phyloP scores from a whole-genome alignment of 805 yeast species.

The Zygosaccharomyces gambellarensis region DNA sequence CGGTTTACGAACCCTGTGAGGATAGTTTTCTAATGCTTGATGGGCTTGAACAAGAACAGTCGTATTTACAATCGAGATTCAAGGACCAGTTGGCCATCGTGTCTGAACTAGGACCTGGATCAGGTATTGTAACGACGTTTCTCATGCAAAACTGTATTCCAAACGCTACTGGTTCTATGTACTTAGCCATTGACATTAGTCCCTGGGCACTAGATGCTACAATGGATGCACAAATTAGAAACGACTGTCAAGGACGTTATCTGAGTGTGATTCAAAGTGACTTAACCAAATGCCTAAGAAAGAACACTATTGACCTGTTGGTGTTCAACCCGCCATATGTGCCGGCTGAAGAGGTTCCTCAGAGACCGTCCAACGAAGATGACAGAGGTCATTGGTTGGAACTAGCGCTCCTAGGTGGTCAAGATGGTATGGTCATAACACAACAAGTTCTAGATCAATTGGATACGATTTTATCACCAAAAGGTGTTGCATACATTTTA shows the following conservation, averaged over 20 bases:
- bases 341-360: slow-evolving; percentile 76
- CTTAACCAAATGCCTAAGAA: slow-evolving; percentile 48
- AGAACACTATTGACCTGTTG: slow-evolving; percentile 56
- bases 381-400: slow-evolving; percentile 73
- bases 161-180: slow-evolving; percentile 38
- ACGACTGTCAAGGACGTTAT: slow-evolving; percentile 25
- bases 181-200: slow-evolving; percentile 73
- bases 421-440: slow-evolving; percentile 86
- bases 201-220: slow-evolving; percentile 66
- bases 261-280: slow-evolving; percentile 54
- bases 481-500: slow-evolving; percentile 79
- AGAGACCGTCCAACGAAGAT: slow-evolving; percentile 41
- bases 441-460: slow-evolving; percentile 53
- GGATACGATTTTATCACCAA: slow-evolving; percentile 44
- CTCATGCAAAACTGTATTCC: slow-evolving; percentile 49
- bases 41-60: slow-evolving; percentile 59
- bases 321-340: slow-evolving; percentile 97
- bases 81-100: slow-evolving; percentile 45
- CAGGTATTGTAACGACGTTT: slow-evolving; percentile 85
- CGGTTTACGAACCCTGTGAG: slow-evolving; percentile 92
- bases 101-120: slow-evolving; percentile 85
- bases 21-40: slow-evolving; percentile 85
- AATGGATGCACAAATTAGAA: slow-evolving; percentile 39
- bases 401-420: slow-evolving; percentile 85
- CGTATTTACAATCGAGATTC: slow-evolving; percentile 34